Conservation (phyloP, 2,329 filamentous ascomycete species). For the Aspergillus transmontanensis region DNA sequence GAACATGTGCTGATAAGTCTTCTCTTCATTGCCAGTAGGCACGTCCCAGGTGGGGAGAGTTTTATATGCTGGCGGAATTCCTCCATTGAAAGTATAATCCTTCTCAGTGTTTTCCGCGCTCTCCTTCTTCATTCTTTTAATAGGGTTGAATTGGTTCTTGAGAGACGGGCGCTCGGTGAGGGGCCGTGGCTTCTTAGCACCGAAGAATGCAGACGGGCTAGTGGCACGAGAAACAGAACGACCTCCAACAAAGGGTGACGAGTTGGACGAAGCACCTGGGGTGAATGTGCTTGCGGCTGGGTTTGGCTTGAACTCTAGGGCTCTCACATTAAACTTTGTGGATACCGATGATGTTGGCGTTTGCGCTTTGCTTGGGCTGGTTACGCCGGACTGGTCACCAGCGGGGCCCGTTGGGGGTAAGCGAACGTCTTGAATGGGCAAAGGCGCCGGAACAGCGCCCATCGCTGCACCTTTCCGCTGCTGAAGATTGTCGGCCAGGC, state of each 20-base stretch:
- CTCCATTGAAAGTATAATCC: constrained; percentile 75
- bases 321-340: constrained; percentile 63
- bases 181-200: constrained; percentile 71
- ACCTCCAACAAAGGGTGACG: constrained; percentile 62
- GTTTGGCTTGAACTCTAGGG: constrained; percentile 81
- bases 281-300: constrained; percentile 80
- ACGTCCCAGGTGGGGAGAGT: constrained; percentile 85
- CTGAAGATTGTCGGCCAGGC: constrained; percentile 55
- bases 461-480: constrained; percentile 51
- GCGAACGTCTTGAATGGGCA: constrained; percentile 67
- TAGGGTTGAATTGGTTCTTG: constrained; percentile 60
- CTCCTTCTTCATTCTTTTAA: constrained; percentile 72
- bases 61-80: constrained; percentile 81
- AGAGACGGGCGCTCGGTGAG: constrained; percentile 58
- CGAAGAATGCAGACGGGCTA: constrained; percentile 59
- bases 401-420: constrained; percentile 74
- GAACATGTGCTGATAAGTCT: constrained; percentile 79
- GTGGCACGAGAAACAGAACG: constrained; percentile 50
- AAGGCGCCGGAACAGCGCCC: constrained; percentile 53
- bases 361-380: constrained; percentile 49
- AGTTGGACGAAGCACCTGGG: constrained; percentile 65
- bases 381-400: constrained; percentile 53
- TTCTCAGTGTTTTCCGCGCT: constrained; percentile 53
- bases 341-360: constrained; percentile 57
- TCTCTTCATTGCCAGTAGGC: constrained; percentile 69